Conservation (phyloP, 2,329 filamentous ascomycete species). For the Cordyceps farinosa region DNA sequence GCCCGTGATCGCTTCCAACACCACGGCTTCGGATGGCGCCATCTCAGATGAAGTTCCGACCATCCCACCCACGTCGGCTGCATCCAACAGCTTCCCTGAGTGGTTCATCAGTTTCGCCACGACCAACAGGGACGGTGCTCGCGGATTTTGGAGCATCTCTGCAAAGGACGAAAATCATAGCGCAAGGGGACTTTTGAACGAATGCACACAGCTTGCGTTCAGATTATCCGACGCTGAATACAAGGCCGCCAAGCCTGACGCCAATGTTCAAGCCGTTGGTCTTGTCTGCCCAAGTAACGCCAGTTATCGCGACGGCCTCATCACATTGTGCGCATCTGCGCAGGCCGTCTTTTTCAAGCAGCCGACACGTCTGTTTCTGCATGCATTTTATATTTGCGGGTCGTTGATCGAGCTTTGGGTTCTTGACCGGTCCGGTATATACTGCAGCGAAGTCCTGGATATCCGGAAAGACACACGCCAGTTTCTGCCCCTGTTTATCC, state of each 20-base stretch:
- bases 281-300: neutral
- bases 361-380: constrained; percentile 5
- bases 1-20: neutral
- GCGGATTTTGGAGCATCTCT: neutral
- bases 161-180: neutral
- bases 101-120: neutral
- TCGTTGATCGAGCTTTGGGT: neutral
- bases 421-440: neutral
- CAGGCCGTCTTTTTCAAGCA: neutral
- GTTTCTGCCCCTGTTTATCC: neutral
- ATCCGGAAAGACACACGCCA: neutral
- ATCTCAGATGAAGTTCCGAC: neutral
- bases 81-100: neutral
- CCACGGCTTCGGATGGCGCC: neutral
- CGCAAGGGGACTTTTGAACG: neutral
- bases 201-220: neutral
- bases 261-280: neutral
- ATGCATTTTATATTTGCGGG: neutral
- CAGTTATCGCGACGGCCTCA: neutral
- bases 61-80: neutral
- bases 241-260: neutral
- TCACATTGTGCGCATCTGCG: neutral
- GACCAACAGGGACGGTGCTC: neutral
- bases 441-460: neutral
- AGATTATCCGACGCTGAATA: neutral